Percentiles rank a stretch among this genome's conserved stretches.
These are phyloP conservation scores for Zoysia pacifica DNA, from an alignment of 176 grass and related monocot genomes.

Conservation along the genomic window DNA sequence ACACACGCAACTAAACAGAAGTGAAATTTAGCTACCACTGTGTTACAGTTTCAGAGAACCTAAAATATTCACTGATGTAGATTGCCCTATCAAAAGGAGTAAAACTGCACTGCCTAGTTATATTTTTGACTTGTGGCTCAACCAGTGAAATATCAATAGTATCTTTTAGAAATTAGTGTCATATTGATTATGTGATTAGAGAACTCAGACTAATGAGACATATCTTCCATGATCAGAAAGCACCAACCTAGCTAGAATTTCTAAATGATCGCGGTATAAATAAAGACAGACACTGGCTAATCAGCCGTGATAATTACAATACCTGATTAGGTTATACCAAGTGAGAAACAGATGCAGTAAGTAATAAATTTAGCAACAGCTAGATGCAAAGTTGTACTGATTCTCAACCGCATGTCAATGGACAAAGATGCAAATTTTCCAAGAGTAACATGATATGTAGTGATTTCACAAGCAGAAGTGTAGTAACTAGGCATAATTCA, in stretches of 20 bases:
- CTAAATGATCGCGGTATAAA: background rate
- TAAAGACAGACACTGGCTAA: background rate
- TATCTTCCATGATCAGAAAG: background rate
- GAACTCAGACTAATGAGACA: background rate
- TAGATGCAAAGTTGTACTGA: background rate
- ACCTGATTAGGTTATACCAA: background rate
- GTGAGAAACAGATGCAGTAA: background rate
- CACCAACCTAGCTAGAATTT: background rate
- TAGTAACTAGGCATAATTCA: conserved; percentile 25
- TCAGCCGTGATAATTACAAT: background rate
- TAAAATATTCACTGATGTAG: background rate
- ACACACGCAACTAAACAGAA: background rate
- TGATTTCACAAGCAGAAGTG: background rate
- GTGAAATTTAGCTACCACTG: background rate
- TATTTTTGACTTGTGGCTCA: background rate
- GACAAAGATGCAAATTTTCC: background rate
- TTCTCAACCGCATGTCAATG: background rate
- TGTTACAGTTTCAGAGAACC: background rate
- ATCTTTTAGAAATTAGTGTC: too few relatives aligned
- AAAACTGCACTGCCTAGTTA: background rate
- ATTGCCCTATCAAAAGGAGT: background rate
- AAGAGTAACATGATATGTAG: background rate
- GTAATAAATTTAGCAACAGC: background rate
- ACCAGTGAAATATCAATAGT: background rate
- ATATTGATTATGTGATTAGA: background rate